A percentile compares a stretch with the other conserved stretches of the same genome.
phyloP scores from a whole-genome alignment of 805 yeast species.

The Ascoidea rubescens region DNA sequence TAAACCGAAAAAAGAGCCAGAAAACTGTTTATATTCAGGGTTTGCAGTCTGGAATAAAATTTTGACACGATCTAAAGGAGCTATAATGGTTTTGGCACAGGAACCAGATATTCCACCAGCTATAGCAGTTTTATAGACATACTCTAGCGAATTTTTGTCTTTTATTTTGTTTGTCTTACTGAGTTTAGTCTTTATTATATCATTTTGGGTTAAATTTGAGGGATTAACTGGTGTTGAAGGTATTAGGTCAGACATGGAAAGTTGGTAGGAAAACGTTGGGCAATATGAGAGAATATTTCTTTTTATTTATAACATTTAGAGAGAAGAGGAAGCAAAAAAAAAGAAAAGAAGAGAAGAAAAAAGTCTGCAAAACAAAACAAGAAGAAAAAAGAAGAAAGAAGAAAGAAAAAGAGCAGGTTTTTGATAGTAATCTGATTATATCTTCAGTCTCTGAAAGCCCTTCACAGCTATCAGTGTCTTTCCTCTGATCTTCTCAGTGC shows the following conservation, averaged over 20 bases:
- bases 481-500: no score
- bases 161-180: conserved; percentile 14
- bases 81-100: conserved; percentile 90
- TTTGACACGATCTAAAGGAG: conserved; percentile 91
- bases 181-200: background rate
- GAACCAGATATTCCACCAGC: conserved; percentile 96
- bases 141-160: conserved; percentile 63
- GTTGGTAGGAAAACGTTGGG: background rate
- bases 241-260: background rate
- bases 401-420: no score
- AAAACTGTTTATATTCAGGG: conserved; percentile 68
- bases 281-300: background rate
- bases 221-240: no score
- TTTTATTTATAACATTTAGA: no score
- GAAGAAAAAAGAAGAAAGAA: no score
- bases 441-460: no score
- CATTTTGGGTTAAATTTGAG: no score
- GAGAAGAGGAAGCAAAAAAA: no score
- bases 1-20: conserved; percentile 73
- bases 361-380: no score
- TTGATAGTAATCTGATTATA: no score
- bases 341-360: no score
- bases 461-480: no score
- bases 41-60: conserved; percentile 90
- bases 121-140: conserved; percentile 69